Evolutionary conservation across 768 basidiomycete genomes (phyloP), one percentile per base, ranked within the genome.

Genomic region (Chiua virens): DNA sequence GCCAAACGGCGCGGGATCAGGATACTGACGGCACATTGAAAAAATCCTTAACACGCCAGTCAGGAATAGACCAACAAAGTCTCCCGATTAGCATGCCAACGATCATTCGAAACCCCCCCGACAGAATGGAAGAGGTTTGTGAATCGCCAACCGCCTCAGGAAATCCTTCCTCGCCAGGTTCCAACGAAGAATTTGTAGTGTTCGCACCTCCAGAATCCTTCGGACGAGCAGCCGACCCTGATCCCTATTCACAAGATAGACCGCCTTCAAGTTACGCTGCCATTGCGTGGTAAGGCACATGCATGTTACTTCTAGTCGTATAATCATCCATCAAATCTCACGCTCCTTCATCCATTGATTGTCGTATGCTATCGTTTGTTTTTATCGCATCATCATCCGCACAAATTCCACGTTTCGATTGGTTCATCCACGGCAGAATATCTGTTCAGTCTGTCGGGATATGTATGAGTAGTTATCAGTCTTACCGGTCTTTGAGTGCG

Each of bases 1-100:
- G 85, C 18, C 71, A 79, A 44, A 71, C 66, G 22, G 61, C 82
- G 36, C 76, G 77, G 5, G 84, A 81, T 11, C 71, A 75, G 28
- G 82, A 82, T 21, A 81, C 83, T 2, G 82, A 85, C 47, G 57
- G 51, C n/a, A 70, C 69, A 35, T 48, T 46, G 27, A 57, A 56
- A 21, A 68, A 56, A 21, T 52, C 59, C 42, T 49, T 63, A 8
- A 59, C 57, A 6, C 69, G 69, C 58, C 65, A 67, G 36, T 65
- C 64, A 52, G 61, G 62, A 8, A 41, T 51, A 23, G 49, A 53
- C 7, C 35, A 39, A 13, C 41, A 10, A 15, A 45, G 22, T n/a
- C 50, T 20, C 2, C 35, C 52, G 22, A 28, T 45, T 18, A 50
- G 4, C 7, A 27, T 57, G 21, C 49, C 46, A 9, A n/a, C 42